Evolutionary conservation across 2,329 filamentous ascomycete genomes (phyloP), one percentile per base, ranked within the genome.

Genomic region (Orbilia ellipsospora): DNA sequence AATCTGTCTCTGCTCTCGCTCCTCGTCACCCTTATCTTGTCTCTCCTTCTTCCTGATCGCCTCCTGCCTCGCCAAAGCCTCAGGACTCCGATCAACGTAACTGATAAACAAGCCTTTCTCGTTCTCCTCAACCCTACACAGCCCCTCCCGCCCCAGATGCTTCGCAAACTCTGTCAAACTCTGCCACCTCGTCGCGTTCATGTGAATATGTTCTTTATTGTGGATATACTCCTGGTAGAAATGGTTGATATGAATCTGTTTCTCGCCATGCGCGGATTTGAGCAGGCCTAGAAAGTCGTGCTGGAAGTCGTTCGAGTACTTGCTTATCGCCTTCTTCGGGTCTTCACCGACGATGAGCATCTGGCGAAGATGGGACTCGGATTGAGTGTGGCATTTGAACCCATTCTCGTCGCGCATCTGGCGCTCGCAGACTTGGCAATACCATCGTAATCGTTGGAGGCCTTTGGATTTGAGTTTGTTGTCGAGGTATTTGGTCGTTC

Each of bases 181-280:
- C 2, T 90, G 88, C 93, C 93, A 98, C 80, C 90, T 90, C 0
- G 95, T 98, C 6, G 93, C 86, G 82, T 97, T 97, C 91, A 98
- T 93, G 81, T 98, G 95, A 7, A 95, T 85, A 81, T 98, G 94
- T 80, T 93, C 87, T 82, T 94, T 93, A 79, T 94, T 90, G 15
- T 89, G 87, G 79, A 98, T 97, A 80, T 96, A 95, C 80, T 94
- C 90, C 81, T 98, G 93, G 83, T 99, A 99, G 82, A 98, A 98
- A 77, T 92, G 90, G 80, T 99, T 99, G 61, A 94, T 88, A 40
- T 94, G 88, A 0, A 98, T 89, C 79, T 89, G 88, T 82, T 99
- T 99, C 83, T 97, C 93, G 77, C 93, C 93, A 80, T 99, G 95
- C 0, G 90, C 88, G 0, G 94, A 97, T 69, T 89, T 87, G 5